Evolutionary conservation across 352 stramenopile genomes (phyloP).

Genomic region (Phytopythium delawarense): DNA sequence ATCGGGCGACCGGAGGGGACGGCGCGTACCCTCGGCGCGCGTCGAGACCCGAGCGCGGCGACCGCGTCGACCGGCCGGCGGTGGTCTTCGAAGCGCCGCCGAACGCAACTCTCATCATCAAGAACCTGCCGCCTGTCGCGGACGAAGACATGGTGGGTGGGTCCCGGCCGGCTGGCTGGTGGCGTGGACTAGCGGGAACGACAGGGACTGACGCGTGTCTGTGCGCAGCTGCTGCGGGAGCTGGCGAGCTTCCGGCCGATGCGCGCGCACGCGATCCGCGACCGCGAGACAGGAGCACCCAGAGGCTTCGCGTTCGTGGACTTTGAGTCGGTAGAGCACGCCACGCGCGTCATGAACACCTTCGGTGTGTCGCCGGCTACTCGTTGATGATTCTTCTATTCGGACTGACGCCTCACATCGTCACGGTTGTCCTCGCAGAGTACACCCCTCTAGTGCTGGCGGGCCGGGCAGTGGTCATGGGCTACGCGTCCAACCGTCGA

Average conservation of each 20-base stretch:
- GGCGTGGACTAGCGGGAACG: not conserved
- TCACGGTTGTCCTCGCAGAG: constrained; percentile 14
- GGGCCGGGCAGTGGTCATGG: constrained; percentile 34
- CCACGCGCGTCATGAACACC: constrained; percentile 41
- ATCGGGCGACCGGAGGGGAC: not conserved
- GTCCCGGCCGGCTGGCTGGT: not conserved
- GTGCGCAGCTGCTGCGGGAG: constrained; percentile 43
- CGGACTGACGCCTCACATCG: not conserved
- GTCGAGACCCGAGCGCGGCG: not conserved
- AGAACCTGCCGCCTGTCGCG: constrained; percentile 41
- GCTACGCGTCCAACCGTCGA: constrained; percentile 25
- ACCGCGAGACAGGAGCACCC: constrained; percentile 42
- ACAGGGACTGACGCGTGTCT: too few species aligned
- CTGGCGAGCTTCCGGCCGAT: constrained; percentile 49
- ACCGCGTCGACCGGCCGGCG: not conserved
- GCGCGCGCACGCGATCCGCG: constrained; percentile 38
- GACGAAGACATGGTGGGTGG: constrained; percentile 64
- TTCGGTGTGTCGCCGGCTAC: constrained; percentile 37
- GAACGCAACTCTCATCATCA: constrained; percentile 62
- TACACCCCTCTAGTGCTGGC: constrained; percentile 51
- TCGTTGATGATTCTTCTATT: not conserved
- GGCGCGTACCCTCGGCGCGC: not conserved
- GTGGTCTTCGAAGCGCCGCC: constrained; percentile 24
- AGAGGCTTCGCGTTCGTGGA: constrained; percentile 81
- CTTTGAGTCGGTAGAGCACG: constrained; percentile 54